Base-by-base conservation (phyloP, 1,139 yeast genomes). In the Sugiyamaella pinicola region DNA sequence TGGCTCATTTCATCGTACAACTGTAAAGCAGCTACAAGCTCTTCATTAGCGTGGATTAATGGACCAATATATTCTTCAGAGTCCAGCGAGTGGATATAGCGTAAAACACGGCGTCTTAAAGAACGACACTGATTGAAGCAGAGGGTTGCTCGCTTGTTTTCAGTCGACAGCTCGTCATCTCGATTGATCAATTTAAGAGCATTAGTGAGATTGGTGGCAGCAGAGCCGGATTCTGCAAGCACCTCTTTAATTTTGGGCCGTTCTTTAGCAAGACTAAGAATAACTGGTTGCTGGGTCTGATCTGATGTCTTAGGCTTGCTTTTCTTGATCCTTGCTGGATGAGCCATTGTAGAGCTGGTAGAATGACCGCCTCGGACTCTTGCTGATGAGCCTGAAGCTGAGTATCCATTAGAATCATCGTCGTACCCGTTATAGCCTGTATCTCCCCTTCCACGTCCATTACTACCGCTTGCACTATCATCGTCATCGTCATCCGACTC, bases 1-100 rank as follows among this genome's bases (percentile, higher is more conserved):
- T 78, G 77, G 58, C 84, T 76, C 62, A 68, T 67, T 51, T 78
- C 77, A 58, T 91, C 96, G 67, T 83, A 90, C 56, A 75, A 71
- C 62, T 84, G 82, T 64, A 93, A 77, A 0, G 90, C 84, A 4
- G 74, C 74, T 9, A 93, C 95, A 58, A 93, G 77, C 64, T 86
- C 91, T 64, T 93, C 99, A 67, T 93, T 93, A 47, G 96, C 95
- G 59, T 82, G 85, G 56, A 93, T 81, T 60, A 93, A 76, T 49
- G 91, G 80, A 8, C 97, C 98, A 61, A 93, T 73, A 60, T 84
- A 86, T 65, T 88, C 96, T 60, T 90, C 97, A 41, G 77, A 77
- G 40, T 86, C 86, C 39, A 89, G 87, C 54, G 82, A 77, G 69
- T 93, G 98, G 58, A 93, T 76, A 67, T 90, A 90, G 59, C 89